A percentile compares a stretch with the other conserved stretches of the same genome.
phyloP scores from a whole-genome alignment of 176 grass and related monocot species.

The Stipa capillata region DNA sequence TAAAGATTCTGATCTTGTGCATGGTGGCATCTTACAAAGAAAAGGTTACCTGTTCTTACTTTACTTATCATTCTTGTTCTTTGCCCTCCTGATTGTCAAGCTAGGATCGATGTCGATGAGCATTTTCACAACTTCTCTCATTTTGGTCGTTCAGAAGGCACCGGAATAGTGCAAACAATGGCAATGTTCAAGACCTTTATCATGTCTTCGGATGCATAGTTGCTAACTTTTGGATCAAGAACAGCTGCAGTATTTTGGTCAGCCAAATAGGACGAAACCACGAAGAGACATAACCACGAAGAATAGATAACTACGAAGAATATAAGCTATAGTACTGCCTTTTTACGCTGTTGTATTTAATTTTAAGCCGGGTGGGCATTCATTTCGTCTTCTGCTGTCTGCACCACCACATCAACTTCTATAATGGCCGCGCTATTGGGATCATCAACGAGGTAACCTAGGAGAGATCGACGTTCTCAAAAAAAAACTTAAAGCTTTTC shows the following conservation, averaged over 20 bases:
- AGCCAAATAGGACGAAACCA: too few relatives aligned
- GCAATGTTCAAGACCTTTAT: constrained; percentile 53
- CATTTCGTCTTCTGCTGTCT: too few relatives aligned
- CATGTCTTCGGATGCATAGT: constrained; percentile 46
- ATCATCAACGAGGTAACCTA: too few relatives aligned
- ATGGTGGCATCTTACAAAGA: constrained; percentile 10
- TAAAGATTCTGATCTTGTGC: constrained; percentile 1
- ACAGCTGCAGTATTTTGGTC: constrained; percentile 30
- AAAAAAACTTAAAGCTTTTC: too few relatives aligned
- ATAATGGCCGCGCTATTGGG: too few relatives aligned
- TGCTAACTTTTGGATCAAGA: constrained; percentile 37
- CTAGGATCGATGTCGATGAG: constrained; percentile 49
- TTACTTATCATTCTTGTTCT: constrained; percentile 23
- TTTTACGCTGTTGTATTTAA: too few relatives aligned
- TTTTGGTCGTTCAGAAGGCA: constrained; percentile 37
- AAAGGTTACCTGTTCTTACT: neutral
- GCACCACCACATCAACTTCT: too few relatives aligned
- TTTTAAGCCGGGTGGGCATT: too few relatives aligned
- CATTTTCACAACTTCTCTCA: constrained; percentile 79
- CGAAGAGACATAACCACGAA: too few relatives aligned
- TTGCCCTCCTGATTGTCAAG: neutral
- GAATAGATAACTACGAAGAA: too few relatives aligned
- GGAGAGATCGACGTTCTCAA: too few relatives aligned
- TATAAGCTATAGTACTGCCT: too few relatives aligned
- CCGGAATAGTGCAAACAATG: constrained; percentile 35